Base-by-base conservation (phyloP, 768 basidiomycete species). In the Lentinula sp. region DNA sequence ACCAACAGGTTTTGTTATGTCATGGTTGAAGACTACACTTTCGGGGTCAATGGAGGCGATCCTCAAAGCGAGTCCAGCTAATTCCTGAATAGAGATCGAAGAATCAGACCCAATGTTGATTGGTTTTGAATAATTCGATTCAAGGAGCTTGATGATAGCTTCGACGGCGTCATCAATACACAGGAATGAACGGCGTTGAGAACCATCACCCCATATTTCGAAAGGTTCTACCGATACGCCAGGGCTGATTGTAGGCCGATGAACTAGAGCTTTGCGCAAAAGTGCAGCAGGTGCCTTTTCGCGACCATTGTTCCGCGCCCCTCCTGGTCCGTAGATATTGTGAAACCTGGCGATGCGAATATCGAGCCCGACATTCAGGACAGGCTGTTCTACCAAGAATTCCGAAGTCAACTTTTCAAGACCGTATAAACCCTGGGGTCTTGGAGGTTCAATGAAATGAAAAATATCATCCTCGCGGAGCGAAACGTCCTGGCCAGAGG, bases 271-370 rank as follows among this genome's bases (percentile, higher is more conserved):
- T 64, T 85, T 86, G 6, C 84, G 79, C 33, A 84, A 68, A 59
- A 86, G 63, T 0, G 85, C 82, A 6, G 84, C 85, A 0, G 83
- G 84, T 0, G 71, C 84, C 64, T 85, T 85, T 70, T 86, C 85
- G 9, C 77, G 77, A 0, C 85, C 85, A 41, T 77, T 73, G 52
- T 68, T 72, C 82, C 81, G 86, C 0, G 80, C 72, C 0, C 81
- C 81, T 8, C 77, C 73, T 0, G 83, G 84, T 10, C 85, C 84
- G 61, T 76, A 85, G 13, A 86, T 73, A 58, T 86, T 85, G 57
- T 86, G 84, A 61, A 86, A 83, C 1, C 85, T 77, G 0, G 81
- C 81, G 50, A 85, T 77, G 13, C 73, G 76, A 35, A 83, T 65
- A 12, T 73, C 64, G 20, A 85, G 69, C 9, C 65, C 65, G 0